Evolutionary conservation across 2,329 filamentous ascomycete species (phyloP).

Genomic region (Colletotrichum spaethianum): DNA sequence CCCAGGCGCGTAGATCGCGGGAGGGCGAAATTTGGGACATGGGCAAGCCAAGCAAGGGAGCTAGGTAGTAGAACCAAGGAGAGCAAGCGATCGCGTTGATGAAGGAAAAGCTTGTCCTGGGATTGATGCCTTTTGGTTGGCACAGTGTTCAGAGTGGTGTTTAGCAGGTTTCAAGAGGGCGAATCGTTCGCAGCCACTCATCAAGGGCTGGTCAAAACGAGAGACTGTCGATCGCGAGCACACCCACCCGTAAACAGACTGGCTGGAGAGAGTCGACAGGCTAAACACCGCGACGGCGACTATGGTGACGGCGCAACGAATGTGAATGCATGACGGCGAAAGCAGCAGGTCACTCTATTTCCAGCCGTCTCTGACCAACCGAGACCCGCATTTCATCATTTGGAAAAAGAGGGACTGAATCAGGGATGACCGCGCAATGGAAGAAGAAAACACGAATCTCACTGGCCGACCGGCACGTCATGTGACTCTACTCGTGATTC

Average conservation of each 20-base stretch:
- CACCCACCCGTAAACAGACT: not conserved
- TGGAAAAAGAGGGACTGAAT: slow-evolving; percentile 5
- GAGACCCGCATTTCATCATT: slow-evolving; percentile 33
- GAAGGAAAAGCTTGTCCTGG: slow-evolving; percentile 32
- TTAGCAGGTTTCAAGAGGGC: slow-evolving; percentile 2
- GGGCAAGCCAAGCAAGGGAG: slow-evolving; percentile 24
- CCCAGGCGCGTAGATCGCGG: slow-evolving; percentile 39
- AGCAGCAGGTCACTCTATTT: slow-evolving; percentile 14
- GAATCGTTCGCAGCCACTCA: slow-evolving; percentile 14
- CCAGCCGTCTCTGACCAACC: slow-evolving; percentile 1
- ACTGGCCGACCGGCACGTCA: not conserved
- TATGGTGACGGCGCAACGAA: not conserved
- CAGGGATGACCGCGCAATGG: slow-evolving; percentile 3
- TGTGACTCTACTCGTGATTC: not conserved
- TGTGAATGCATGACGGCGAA: not conserved
- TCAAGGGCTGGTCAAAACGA: not conserved
- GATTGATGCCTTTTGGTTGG: not conserved
- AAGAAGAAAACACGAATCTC: not conserved
- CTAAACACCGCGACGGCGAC: not conserved
- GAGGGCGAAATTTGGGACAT: slow-evolving; percentile 6
- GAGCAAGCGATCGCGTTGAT: slow-evolving; percentile 2
- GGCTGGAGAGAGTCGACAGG: not conserved
- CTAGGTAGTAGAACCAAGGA: slow-evolving; percentile 23
- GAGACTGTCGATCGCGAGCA: slow-evolving; percentile 3
- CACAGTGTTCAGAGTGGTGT: not conserved